Evolutionary conservation across 2,329 filamentous ascomycete species (phyloP).

Genomic region (Ilyonectria robusta): DNA sequence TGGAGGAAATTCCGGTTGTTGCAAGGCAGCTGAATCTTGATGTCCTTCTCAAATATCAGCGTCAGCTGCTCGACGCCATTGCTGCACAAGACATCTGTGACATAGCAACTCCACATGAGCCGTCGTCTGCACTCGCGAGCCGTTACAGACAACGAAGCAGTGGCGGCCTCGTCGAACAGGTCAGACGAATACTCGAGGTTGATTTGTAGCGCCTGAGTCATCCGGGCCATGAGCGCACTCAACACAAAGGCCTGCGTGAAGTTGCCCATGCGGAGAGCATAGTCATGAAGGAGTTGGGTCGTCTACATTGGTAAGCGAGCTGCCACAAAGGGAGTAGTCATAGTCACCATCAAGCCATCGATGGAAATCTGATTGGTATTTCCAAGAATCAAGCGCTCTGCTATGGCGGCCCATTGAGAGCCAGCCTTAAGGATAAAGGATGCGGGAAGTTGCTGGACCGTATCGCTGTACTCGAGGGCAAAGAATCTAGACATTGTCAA

Average conservation of each 20-base stretch:
- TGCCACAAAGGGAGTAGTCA: not conserved
- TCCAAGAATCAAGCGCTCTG: conserved; percentile 27
- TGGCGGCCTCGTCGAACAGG: conserved; percentile 14
- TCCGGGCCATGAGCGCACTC: conserved; percentile 32
- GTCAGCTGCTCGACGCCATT: conserved; percentile 39
- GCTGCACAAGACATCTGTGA: conserved; percentile 34
- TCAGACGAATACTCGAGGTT: conserved; percentile 37
- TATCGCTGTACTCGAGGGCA: conserved; percentile 31
- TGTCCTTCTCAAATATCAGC: conserved; percentile 34
- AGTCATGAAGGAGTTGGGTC: conserved; percentile 37
- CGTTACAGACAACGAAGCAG: conserved; percentile 12
- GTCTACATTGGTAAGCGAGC: conserved; percentile 21
- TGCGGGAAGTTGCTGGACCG: conserved; percentile 6
- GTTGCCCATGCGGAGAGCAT: conserved; percentile 37
- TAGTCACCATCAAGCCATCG: conserved; percentile 35
- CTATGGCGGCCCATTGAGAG: conserved; percentile 32
- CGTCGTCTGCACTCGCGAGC: conserved; percentile 33
- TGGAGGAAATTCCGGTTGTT: conserved; percentile 29
- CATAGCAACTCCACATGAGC: conserved; percentile 42
- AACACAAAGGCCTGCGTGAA: conserved; percentile 40
- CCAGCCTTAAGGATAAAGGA: conserved; percentile 28
- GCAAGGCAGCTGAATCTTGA: conserved; percentile 37
- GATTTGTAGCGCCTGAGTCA: conserved; percentile 38
- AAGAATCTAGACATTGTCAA: conserved; percentile 24
- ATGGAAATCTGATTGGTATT: conserved; percentile 31